Percentiles rank a stretch among this genome's conserved stretches.
These are phyloP conservation scores for Schwanniomyces occidentalis DNA, from an alignment of 805 yeast genomes.

Conservation along the genomic window DNA sequence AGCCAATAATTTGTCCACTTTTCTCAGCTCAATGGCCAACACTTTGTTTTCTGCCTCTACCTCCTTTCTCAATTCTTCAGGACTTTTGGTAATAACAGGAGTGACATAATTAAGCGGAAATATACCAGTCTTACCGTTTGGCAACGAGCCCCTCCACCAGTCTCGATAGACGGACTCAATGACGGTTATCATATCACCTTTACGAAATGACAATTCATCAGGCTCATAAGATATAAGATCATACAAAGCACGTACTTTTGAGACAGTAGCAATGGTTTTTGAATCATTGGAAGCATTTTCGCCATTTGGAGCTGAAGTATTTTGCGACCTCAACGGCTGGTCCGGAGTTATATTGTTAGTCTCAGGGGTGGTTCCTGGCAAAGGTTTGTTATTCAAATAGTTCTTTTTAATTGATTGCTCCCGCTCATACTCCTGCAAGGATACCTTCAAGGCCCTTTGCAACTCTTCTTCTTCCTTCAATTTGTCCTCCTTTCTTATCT, in stretches of 20 bases:
- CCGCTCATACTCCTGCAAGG: conserved; percentile 61
- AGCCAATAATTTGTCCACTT: conserved; percentile 70
- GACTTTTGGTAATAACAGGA: conserved; percentile 66
- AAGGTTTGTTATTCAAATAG: conserved; percentile 31
- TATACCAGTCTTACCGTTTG: conserved; percentile 76
- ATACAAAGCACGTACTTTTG: conserved; percentile 81
- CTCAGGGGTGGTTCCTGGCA: conserved; percentile 21
- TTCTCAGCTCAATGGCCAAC: conserved; percentile 48
- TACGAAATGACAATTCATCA: conserved; percentile 82
- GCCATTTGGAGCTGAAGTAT: not conserved
- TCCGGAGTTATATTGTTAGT: conserved; percentile 2
- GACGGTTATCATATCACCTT: conserved; percentile 86
- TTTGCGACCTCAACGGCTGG: conserved; percentile 2
- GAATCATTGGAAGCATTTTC: conserved; percentile 16
- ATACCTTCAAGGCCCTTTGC: conserved; percentile 70
- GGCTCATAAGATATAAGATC: conserved; percentile 77
- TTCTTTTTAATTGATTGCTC: conserved; percentile 32
- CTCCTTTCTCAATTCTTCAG: conserved; percentile 57
- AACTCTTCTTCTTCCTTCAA: conserved; percentile 76
- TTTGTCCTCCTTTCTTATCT: conserved; percentile 45
- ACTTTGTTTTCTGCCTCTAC: conserved; percentile 51
- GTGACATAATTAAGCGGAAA: conserved; percentile 92
- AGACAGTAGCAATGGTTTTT: conserved; percentile 47
- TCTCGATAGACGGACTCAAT: conserved; percentile 86
- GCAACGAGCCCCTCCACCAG: conserved; percentile 91